phyloP scores from a whole-genome alignment of 805 yeast species.

The Yarrowia osloensis region DNA sequence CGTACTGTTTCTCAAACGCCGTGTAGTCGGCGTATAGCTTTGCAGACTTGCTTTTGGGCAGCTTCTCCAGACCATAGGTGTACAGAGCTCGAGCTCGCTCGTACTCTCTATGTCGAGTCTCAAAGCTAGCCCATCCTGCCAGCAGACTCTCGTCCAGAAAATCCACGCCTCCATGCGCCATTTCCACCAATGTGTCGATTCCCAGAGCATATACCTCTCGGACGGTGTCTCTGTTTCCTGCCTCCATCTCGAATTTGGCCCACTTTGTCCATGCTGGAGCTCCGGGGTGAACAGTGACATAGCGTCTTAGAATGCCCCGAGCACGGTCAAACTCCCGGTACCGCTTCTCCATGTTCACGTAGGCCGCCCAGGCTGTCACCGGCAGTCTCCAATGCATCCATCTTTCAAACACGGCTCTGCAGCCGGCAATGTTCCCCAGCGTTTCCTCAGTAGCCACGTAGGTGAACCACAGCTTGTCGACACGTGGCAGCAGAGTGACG shows the following conservation, averaged over 20 bases:
- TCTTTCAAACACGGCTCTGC: slow-evolving; percentile 65
- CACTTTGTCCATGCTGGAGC: slow-evolving; percentile 71
- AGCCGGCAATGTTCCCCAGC: slow-evolving; percentile 61
- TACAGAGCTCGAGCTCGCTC: slow-evolving; percentile 66
- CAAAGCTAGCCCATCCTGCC: slow-evolving; percentile 70
- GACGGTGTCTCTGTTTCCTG: slow-evolving; percentile 50
- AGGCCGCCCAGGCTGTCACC: slow-evolving; percentile 70
- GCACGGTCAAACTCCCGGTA: slow-evolving; percentile 60
- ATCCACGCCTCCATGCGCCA: slow-evolving; percentile 39
- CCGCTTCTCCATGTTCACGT: slow-evolving; percentile 68
- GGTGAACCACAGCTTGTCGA: slow-evolving; percentile 83
- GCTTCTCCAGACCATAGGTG: slow-evolving; percentile 51
- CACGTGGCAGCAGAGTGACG: slow-evolving; percentile 68
- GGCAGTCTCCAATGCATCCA: slow-evolving; percentile 83
- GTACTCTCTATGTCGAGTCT: slow-evolving; percentile 57
- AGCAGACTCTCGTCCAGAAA: slow-evolving; percentile 46
- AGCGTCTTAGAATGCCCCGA: slow-evolving; percentile 59
- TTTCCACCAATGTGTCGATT: slow-evolving; percentile 52
- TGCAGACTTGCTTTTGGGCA: slow-evolving; percentile 46
- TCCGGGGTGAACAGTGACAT: slow-evolving; percentile 55
- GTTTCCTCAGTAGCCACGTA: slow-evolving; percentile 83
- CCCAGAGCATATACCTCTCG: slow-evolving; percentile 70
- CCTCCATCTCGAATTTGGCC: slow-evolving; percentile 67
- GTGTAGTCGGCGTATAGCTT: slow-evolving; percentile 50
- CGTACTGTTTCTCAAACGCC: slow-evolving; percentile 66